Percentiles rank a stretch among this genome's conserved stretches.
phyloP scores from a whole-genome alignment of 2,329 filamentous ascomycete genomes.

The Aspergillus pseudoviridinutans region DNA sequence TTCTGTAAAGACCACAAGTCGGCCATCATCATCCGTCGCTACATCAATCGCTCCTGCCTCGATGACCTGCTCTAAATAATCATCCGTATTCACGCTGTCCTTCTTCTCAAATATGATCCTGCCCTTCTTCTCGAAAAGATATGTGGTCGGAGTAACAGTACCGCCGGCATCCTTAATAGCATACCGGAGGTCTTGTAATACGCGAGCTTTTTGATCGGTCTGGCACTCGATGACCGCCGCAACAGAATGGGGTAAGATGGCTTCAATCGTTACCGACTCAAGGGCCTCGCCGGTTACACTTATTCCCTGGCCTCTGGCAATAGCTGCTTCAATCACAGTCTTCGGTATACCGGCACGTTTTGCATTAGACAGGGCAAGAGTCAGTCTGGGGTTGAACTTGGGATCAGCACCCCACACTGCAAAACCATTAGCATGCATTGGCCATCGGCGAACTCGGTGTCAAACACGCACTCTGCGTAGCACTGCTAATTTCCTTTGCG shows the following conservation, averaged over 20 bases:
- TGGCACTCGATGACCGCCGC: conserved; percentile 81
- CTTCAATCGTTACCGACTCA: conserved; percentile 75
- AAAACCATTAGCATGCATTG: conserved; percentile 8
- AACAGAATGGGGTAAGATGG: conserved; percentile 68
- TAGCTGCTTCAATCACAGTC: conserved; percentile 74
- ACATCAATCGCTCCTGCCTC: conserved; percentile 69
- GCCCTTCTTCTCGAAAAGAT: conserved; percentile 80
- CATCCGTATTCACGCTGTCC: conserved; percentile 57
- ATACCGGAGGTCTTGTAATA: conserved; percentile 67
- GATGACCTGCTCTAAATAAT: conserved; percentile 74
- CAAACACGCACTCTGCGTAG: conserved; percentile 62
- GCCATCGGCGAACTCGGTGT: background rate
- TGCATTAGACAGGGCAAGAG: conserved; percentile 66
- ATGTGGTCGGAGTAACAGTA: conserved; percentile 67
- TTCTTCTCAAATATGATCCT: conserved; percentile 65
- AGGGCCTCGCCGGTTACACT: conserved; percentile 70
- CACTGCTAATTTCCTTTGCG: conserved; percentile 68
- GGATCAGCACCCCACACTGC: conserved; percentile 72
- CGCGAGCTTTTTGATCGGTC: conserved; percentile 73
- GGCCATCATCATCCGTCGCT: conserved; percentile 60
- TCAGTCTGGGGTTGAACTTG: conserved; percentile 70
- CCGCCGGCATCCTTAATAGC: conserved; percentile 70
- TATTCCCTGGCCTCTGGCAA: conserved; percentile 83
- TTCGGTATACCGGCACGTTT: conserved; percentile 88
- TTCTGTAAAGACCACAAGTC: conserved; percentile 67